phyloP scores from a whole-genome alignment of 495 filamentous ascomycete genomes.

The Rhypophila decipiens region DNA sequence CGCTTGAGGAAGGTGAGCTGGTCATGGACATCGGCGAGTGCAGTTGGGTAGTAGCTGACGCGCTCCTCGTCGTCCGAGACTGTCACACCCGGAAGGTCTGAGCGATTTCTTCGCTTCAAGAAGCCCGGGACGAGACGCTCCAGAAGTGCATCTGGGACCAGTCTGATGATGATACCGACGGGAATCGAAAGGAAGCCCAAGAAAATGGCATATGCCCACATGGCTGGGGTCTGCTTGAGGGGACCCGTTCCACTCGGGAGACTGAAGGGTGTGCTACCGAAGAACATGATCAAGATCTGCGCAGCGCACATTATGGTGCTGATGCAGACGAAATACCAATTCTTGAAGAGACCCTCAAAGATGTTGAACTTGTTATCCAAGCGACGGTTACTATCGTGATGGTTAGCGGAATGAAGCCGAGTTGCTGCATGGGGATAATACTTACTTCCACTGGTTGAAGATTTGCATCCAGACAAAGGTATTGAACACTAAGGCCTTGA shows the following conservation, averaged over 20 bases:
- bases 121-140: slow-evolving; percentile 60
- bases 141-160: slow-evolving; percentile 49
- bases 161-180: slow-evolving; percentile 64
- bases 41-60: slow-evolving; percentile 64
- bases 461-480: slow-evolving; percentile 97
- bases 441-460: slow-evolving; percentile 89
- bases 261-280: slow-evolving; percentile 67
- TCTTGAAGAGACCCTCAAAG: slow-evolving; percentile 70
- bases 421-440: slow-evolving; percentile 5
- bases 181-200: slow-evolving; percentile 68
- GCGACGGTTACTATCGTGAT: slow-evolving; percentile 59
- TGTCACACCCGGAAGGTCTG: slow-evolving; percentile 42
- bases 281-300: slow-evolving; percentile 74
- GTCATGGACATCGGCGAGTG: slow-evolving; percentile 68
- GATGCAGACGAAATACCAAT: slow-evolving; percentile 80
- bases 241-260: too few relatives aligned
- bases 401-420: slow-evolving; percentile 9
- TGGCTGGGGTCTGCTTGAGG: slow-evolving; percentile 48
- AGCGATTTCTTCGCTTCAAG: slow-evolving; percentile 55
- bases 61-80: slow-evolving; percentile 71
- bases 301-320: slow-evolving; percentile 72
- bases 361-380: slow-evolving; percentile 88
- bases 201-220: slow-evolving; percentile 73
- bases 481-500: slow-evolving; percentile 81
- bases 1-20: slow-evolving; percentile 84